Conservation (phyloP, 2,329 filamentous ascomycete species). For the Xylaria sp. region DNA sequence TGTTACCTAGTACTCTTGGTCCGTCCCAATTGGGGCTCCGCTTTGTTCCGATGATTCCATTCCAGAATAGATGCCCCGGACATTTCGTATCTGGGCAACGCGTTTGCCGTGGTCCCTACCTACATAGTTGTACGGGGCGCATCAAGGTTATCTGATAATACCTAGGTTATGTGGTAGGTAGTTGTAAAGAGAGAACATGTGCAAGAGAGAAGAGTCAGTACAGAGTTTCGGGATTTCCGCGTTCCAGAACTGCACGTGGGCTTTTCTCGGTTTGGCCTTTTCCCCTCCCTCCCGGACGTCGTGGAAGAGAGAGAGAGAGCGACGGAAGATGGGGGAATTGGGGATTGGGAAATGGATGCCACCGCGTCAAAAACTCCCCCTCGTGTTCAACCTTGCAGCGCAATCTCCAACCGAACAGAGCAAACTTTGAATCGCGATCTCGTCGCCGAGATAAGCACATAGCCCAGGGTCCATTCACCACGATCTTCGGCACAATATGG, state of each 20-base stretch:
- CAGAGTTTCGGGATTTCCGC: not conserved
- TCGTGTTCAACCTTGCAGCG: not conserved
- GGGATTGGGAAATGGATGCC: too few relatives aligned
- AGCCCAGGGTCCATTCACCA: conserved; percentile 1
- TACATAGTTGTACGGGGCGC: too few relatives aligned
- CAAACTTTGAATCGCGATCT: conserved; percentile 3
- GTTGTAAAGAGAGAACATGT: too few relatives aligned
- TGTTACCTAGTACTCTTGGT: not conserved
- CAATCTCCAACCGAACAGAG: not conserved
- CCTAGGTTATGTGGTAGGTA: too few relatives aligned
- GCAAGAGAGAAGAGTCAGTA: not conserved
- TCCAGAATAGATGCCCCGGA: not conserved
- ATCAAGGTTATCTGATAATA: not conserved
- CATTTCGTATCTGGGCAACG: not conserved
- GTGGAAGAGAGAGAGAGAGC: not conserved
- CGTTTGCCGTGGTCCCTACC: not conserved
- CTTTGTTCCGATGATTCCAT: conserved; percentile 21
- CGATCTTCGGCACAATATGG: conserved; percentile 13
- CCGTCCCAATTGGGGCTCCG: conserved; percentile 12
- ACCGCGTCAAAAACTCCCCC: conserved; percentile 1
- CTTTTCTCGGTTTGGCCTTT: too few relatives aligned
- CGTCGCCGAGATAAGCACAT: conserved; percentile 3
- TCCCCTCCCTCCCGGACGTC: too few relatives aligned
- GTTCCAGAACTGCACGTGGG: not conserved
- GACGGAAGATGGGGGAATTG: too few relatives aligned